A percentile compares a stretch with the other conserved stretches of the same genome.
These are phyloP conservation scores for Ganoderma meredithae DNA, from an alignment of 1,284 basidiomycete genomes.

Conservation along the genomic window DNA sequence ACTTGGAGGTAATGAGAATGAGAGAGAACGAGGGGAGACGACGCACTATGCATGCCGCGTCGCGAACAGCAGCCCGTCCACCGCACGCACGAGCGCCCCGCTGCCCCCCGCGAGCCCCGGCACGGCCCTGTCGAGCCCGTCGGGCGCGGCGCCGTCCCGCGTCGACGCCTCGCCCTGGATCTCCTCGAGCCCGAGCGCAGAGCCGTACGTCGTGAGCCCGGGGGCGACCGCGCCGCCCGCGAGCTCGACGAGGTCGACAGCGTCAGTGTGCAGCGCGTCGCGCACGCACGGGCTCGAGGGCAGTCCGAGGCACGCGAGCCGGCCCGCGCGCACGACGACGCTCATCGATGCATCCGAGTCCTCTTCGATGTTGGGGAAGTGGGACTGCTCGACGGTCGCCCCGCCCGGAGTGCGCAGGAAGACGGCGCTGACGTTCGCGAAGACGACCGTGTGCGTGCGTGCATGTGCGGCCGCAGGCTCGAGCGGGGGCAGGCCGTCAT, in stretches of 20 bases:
- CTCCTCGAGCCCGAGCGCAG: conserved; percentile 45
- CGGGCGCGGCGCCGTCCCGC: conserved; percentile 52
- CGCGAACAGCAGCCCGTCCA: conserved; percentile 78
- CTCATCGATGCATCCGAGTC: conserved; percentile 36
- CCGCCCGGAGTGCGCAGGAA: conserved; percentile 35
- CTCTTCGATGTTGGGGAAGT: neutral
- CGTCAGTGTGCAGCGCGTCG: conserved; percentile 19
- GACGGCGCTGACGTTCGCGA: conserved; percentile 63
- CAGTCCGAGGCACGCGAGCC: conserved; percentile 31
- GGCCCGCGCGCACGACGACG: conserved; percentile 47
- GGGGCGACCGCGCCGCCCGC: conserved; percentile 55
- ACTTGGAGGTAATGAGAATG: too few species aligned
- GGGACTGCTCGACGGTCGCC: neutral
- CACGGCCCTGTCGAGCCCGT: conserved; percentile 53
- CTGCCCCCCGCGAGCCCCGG: conserved; percentile 57
- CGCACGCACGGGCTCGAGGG: conserved; percentile 19
- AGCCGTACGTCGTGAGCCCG: conserved; percentile 45
- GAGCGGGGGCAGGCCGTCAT: conserved; percentile 74
- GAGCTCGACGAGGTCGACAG: conserved; percentile 44
- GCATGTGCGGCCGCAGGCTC: conserved; percentile 44
- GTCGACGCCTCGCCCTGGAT: conserved; percentile 53
- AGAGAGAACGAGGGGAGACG: too few species aligned
- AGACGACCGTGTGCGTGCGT: conserved; percentile 52
- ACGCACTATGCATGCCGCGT: conserved; percentile 77
- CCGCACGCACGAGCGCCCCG: conserved; percentile 65